Evolutionary conservation across 192 early-diverging fungal genomes (phyloP).

Genomic region (Haplosporangium gracile): DNA sequence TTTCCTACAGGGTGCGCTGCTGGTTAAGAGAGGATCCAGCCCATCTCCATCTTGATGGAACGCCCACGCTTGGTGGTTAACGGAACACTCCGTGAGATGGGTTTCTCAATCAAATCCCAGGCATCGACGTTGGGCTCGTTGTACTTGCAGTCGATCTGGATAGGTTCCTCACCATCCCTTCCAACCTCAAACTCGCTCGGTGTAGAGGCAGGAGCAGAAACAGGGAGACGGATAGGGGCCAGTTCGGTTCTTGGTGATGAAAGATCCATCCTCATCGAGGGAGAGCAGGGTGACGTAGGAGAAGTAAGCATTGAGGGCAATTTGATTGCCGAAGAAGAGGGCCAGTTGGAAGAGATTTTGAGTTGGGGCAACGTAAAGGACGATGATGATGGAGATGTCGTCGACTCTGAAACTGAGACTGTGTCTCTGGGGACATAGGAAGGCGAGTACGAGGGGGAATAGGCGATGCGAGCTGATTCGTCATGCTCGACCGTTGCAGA

Average conservation of each 20-base stretch:
- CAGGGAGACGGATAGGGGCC: conserved; percentile 35
- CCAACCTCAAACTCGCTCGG: conserved; percentile 26
- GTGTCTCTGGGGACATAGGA: conserved; percentile 14
- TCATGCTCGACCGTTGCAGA: not conserved
- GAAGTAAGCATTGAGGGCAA: not conserved
- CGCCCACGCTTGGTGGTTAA: conserved; percentile 49
- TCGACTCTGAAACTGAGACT: not conserved
- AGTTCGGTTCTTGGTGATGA: conserved; percentile 29
- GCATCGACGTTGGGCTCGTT: conserved; percentile 55
- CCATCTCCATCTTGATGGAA: conserved; percentile 56
- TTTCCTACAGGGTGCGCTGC: not conserved
- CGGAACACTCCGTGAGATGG: conserved; percentile 38
- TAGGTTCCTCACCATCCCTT: conserved; percentile 35
- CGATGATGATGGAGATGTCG: not conserved
- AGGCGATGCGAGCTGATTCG: conserved; percentile 37
- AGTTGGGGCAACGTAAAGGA: not conserved
- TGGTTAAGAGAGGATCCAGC: conserved; percentile 48
- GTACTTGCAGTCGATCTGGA: conserved; percentile 55
- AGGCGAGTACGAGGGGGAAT: conserved; percentile 46
- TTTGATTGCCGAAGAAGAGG: not conserved
- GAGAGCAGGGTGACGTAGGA: not conserved
- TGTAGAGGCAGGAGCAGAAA: not conserved
- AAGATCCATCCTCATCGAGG: conserved; percentile 27
- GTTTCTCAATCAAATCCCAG: conserved; percentile 55
- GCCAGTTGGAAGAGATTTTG: not conserved